phyloP scores from a whole-genome alignment of 306 rosid species.

The Trifolium repens region DNA sequence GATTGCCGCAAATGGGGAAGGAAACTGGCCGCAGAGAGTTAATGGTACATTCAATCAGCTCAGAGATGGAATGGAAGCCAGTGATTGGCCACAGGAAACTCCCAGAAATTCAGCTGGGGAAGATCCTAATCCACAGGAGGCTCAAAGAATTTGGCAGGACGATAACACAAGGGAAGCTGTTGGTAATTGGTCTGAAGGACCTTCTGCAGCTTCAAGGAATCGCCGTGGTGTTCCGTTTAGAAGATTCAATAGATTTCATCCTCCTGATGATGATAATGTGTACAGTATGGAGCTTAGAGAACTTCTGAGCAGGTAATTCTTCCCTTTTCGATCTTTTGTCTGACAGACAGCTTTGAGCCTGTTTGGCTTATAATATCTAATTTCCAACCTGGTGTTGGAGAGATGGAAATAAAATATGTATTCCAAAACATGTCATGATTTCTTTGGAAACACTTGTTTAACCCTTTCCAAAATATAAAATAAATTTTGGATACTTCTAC shows the following conservation, averaged over 20 bases:
- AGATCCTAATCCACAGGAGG: constrained; percentile 61
- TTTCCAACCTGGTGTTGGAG: background rate
- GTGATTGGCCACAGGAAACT: constrained; percentile 72
- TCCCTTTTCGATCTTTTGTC: constrained; percentile 24
- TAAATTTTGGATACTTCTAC: constrained; percentile 7
- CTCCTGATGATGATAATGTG: constrained; percentile 96
- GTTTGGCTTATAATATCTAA: constrained; percentile 25
- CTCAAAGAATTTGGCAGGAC: constrained; percentile 72
- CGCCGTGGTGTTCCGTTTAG: constrained; percentile 74
- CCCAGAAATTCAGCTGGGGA: constrained; percentile 65
- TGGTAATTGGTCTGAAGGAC: constrained; percentile 85
- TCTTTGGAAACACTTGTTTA: background rate
- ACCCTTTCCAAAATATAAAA: constrained; percentile 24
- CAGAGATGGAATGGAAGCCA: constrained; percentile 65
- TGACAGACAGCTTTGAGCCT: constrained; percentile 29
- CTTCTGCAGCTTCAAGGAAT: constrained; percentile 76
- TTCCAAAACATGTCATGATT: background rate
- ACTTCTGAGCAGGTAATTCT: constrained; percentile 89
- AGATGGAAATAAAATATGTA: constrained; percentile 17
- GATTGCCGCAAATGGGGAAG: constrained; percentile 62
- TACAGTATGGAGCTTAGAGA: constrained; percentile 99
- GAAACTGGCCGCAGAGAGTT: constrained; percentile 71
- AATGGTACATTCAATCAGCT: constrained; percentile 65
- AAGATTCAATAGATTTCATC: constrained; percentile 90
- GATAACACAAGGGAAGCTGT: constrained; percentile 69